Base-by-base conservation (phyloP, 257 asterid species). In the Catharanthus roseus region DNA sequence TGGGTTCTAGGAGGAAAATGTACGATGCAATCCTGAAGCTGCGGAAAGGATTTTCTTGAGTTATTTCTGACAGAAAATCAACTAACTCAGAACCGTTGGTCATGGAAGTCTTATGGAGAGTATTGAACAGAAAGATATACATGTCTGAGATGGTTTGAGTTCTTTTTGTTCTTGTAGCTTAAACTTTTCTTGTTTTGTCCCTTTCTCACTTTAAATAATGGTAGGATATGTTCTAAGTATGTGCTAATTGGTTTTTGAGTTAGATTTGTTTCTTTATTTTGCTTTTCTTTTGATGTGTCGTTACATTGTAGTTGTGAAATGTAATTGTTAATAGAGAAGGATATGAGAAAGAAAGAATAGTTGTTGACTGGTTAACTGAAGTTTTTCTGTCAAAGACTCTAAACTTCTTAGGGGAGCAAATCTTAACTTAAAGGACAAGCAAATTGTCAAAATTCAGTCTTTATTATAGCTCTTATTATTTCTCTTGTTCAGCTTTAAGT, bases 1-100 rank as follows among this genome's bases (percentile, higher is more conserved):
- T 92, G 50, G 97, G 98, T 38, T 90, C 97, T 21, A 74, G 97
- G 76, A 80, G 97, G 84, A 92, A 92, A 78, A 88, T 92, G 92
- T 87, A 82, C 72, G 68, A 86, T 15, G 85, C 95, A 18, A 83
- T 92, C 68, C 84, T 86, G 67, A 89, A 89, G 82, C 88, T 87
- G 63, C 83, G 81, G 29, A 88, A 86, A 79, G 85, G 91, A n/a
- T 85, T 91, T 72, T 86, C 90, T 73, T 88, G 88, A 87, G 80
- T 83, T 69, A 33, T 58, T 65, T 55, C 3, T 10, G 63, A 39
- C 11, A 26, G 61, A 10, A 23, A 34, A 39, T 39, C 60, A n/a
- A 31, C 67, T 29, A 67, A 67, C 73, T 67, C 68, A 24, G n/a
- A 72, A 57, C 54, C 26, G 66, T 41, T 65, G n/a, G 77, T 74